Conservation (phyloP, 352 stramenopile genomes). For the Plasmopara halstedii region DNA sequence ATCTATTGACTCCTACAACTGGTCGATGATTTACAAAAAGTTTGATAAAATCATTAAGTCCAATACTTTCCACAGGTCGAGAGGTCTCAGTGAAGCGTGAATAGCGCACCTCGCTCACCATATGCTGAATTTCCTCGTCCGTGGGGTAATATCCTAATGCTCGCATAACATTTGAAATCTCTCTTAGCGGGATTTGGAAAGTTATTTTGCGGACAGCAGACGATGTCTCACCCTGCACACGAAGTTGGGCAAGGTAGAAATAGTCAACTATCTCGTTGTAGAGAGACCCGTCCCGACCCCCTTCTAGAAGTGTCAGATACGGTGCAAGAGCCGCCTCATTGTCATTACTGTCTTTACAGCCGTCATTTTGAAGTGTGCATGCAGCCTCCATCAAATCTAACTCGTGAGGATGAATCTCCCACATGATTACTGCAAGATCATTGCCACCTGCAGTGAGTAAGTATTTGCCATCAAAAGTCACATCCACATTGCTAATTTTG, state of each 20-base stretch:
- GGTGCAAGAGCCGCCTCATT: constrained; percentile 38
- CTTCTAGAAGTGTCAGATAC: constrained; percentile 84
- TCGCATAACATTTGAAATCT: constrained; percentile 91
- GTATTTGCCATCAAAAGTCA: constrained; percentile 80
- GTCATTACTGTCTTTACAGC: constrained; percentile 7
- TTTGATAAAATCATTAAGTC: constrained; percentile 75
- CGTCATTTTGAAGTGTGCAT: constrained; percentile 7
- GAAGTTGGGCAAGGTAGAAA: constrained; percentile 91
- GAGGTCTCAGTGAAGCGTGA: constrained; percentile 70
- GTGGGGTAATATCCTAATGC: constrained; percentile 90
- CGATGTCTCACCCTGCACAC: constrained; percentile 85
- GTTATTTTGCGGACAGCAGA: constrained; percentile 65
- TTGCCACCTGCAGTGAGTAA: constrained; percentile 83
- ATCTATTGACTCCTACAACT: constrained; percentile 78
- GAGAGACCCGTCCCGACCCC: constrained; percentile 67
- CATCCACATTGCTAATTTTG: constrained; percentile 79
- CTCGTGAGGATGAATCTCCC: constrained; percentile 74
- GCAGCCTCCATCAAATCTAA: constrained; percentile 62
- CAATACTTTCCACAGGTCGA: constrained; percentile 55
- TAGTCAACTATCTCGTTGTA: constrained; percentile 92
- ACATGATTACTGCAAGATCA: constrained; percentile 90
- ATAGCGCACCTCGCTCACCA: constrained; percentile 84
- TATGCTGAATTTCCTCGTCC: constrained; percentile 86
- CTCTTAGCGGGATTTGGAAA: constrained; percentile 63
- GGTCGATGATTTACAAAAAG: constrained; percentile 92